phyloP scores from a whole-genome alignment of 2,329 filamentous ascomycete species.

The Venturia aucupariae region DNA sequence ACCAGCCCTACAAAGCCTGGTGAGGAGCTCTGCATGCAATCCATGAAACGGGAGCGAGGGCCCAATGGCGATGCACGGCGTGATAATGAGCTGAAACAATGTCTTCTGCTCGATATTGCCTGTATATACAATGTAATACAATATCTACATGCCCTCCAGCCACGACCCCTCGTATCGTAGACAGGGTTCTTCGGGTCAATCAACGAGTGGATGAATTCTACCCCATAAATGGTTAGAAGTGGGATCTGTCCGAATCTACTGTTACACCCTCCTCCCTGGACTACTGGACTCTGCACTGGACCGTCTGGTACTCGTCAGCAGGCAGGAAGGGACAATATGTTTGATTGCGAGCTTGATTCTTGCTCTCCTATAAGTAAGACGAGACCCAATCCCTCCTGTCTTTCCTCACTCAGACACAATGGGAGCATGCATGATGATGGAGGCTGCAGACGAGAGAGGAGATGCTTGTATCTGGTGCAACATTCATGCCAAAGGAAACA shows the following conservation, averaged over 20 bases:
- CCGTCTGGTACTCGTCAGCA: no score
- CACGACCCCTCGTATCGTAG: background rate
- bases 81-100: background rate
- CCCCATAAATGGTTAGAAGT: no score
- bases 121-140: no score
- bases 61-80: no score
- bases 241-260: no score
- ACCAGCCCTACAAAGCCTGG: background rate
- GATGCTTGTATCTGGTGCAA: no score
- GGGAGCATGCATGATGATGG: background rate
- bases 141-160: background rate
- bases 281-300: no score
- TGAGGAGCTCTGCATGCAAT: background rate
- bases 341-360: background rate
- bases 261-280: no score
- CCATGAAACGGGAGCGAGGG: background rate
- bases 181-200: background rate
- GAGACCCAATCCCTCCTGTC: no score
- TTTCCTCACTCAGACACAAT: background rate
- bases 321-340: background rate
- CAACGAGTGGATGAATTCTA: background rate
- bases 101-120: background rate
- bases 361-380: background rate
- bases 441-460: no score
- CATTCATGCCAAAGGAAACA: background rate